Evolutionary conservation across 345 rosid species (phyloP).

Genomic region (Camelina laxa): DNA sequence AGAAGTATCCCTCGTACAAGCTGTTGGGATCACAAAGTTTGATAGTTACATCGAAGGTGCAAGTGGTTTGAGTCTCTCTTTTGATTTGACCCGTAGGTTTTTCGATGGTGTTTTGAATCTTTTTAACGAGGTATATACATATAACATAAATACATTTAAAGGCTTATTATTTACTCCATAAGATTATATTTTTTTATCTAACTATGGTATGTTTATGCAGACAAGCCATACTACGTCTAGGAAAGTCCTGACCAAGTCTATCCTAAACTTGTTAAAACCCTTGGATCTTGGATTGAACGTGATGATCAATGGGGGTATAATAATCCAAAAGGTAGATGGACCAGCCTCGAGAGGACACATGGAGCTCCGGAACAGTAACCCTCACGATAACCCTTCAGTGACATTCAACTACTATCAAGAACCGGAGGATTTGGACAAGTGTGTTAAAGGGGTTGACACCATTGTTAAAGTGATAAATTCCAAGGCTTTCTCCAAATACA

Average conservation of each 20-base stretch:
- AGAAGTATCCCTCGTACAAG: slow-evolving; percentile 56
- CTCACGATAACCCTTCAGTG: slow-evolving; percentile 59
- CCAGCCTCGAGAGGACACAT: slow-evolving; percentile 62
- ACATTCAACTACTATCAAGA: slow-evolving; percentile 66
- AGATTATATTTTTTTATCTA: neutral
- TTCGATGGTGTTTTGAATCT: slow-evolving; percentile 31
- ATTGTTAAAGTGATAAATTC: slow-evolving; percentile 54
- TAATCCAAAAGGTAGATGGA: slow-evolving; percentile 51
- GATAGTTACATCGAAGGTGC: slow-evolving; percentile 56
- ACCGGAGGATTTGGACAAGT: slow-evolving; percentile 55
- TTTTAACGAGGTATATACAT: slow-evolving; percentile 48
- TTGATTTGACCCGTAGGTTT: slow-evolving; percentile 42
- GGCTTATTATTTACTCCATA: neutral
- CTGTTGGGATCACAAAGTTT: slow-evolving; percentile 58
- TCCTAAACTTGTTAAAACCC: slow-evolving; percentile 33
- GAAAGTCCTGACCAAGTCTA: neutral
- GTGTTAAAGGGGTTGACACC: slow-evolving; percentile 57
- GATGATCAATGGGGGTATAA: slow-evolving; percentile 45
- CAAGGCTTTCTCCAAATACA: slow-evolving; percentile 51
- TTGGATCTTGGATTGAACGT: slow-evolving; percentile 39
- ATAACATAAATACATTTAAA: neutral
- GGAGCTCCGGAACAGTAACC: slow-evolving; percentile 47
- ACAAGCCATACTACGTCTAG: neutral
- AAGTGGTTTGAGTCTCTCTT: slow-evolving; percentile 50
- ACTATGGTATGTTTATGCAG: neutral